These are phyloP conservation scores for Pleomassaria siparia DNA, from an alignment of 2,329 filamentous ascomycete genomes.

Conservation along the genomic window DNA sequence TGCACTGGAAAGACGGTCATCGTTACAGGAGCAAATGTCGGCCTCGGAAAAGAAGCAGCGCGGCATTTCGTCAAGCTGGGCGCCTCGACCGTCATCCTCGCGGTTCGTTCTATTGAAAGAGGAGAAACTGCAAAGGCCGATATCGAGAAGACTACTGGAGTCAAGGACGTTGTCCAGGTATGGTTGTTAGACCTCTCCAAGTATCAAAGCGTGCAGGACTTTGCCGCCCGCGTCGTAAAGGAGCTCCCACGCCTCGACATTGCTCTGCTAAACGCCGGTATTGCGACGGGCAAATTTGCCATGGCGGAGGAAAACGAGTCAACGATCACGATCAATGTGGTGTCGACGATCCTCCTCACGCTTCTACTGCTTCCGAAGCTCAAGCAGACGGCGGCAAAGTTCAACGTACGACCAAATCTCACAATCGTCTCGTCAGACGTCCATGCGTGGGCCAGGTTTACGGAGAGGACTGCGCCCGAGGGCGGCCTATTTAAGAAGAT, in stretches of 20 bases:
- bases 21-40: slow-evolving; percentile 52
- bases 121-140: slow-evolving; percentile 47
- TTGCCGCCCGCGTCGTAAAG: slow-evolving; percentile 26
- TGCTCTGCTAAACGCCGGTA: slow-evolving; percentile 44
- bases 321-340: slow-evolving; percentile 44
- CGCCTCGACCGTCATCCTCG: slow-evolving; percentile 48
- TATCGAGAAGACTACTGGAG: slow-evolving; percentile 40
- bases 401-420: slow-evolving; percentile 29
- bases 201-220: slow-evolving; percentile 42
- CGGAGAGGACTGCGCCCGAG: slow-evolving; percentile 22
- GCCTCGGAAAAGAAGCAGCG: slow-evolving; percentile 51
- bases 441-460: slow-evolving; percentile 29
- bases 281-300: slow-evolving; percentile 28
- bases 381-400: slow-evolving; percentile 20
- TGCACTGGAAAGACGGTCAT: slow-evolving; percentile 45
- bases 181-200: slow-evolving; percentile 50
- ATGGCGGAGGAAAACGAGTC: slow-evolving; percentile 32
- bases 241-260: slow-evolving; percentile 38
- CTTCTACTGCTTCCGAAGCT: slow-evolving; percentile 32
- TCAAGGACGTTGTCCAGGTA: slow-evolving; percentile 43
- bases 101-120: slow-evolving; percentile 46
- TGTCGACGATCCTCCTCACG: slow-evolving; percentile 43
- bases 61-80: slow-evolving; percentile 46
- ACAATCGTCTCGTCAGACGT: slow-evolving; percentile 37
- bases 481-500: slow-evolving; percentile 33